A percentile compares a stretch with the other conserved stretches of the same genome.
phyloP scores from a whole-genome alignment of 2,329 filamentous ascomycete species.

The Aureobasidium mangrovei region DNA sequence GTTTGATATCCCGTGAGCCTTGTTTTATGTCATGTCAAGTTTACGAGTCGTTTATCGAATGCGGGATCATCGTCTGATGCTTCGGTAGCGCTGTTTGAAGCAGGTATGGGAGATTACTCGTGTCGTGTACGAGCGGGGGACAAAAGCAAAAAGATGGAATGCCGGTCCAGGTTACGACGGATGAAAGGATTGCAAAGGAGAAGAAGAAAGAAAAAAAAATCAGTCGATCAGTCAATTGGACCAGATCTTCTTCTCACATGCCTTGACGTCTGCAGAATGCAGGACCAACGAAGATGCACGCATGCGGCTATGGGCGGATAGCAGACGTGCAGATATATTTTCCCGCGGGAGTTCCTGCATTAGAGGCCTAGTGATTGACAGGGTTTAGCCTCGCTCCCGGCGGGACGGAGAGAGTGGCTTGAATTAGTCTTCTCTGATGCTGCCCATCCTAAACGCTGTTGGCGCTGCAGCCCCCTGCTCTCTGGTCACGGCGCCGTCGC shows the following conservation, averaged over 20 bases:
- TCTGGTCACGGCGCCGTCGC: slow-evolving; percentile 3
- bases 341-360: slow-evolving; percentile 13
- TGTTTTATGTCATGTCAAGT: slow-evolving; percentile 11
- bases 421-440: neutral
- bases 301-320: neutral
- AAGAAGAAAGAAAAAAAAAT: neutral
- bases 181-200: neutral
- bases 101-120: slow-evolving; percentile 7
- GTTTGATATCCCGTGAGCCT: slow-evolving; percentile 11
- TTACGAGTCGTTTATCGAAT: slow-evolving; percentile 2
- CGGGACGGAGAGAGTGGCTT: slow-evolving; percentile 5
- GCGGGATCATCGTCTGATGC: slow-evolving; percentile 9
- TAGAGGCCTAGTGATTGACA: slow-evolving; percentile 8
- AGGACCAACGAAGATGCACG: slow-evolving; percentile 8
- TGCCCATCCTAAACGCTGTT: neutral
- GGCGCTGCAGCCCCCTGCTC: slow-evolving; percentile 8
- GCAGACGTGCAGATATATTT: slow-evolving; percentile 6
- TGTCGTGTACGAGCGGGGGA: neutral
- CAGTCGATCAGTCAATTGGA: neutral
- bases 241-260: neutral
- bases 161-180: neutral
- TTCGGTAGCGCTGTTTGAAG: slow-evolving; percentile 11
- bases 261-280: slow-evolving; percentile 7
- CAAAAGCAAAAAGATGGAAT: neutral
- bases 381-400: slow-evolving; percentile 8